Percentiles rank a stretch among this genome's conserved stretches.
Evolutionary conservation across 306 rosid genomes (phyloP).

Genomic region (Vigna reflexopilosa): DNA sequence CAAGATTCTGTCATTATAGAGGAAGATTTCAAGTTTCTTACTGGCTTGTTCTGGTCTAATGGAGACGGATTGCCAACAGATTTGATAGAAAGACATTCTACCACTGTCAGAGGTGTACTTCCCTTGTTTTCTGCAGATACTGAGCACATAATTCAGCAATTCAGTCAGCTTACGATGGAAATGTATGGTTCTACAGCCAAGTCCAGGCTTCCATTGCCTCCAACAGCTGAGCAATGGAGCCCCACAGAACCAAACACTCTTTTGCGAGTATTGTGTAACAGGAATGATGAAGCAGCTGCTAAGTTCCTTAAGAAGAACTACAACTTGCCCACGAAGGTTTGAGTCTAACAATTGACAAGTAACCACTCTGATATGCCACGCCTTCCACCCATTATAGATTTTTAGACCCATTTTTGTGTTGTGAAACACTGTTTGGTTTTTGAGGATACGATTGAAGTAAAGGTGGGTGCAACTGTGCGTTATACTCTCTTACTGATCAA

Average conservation of each 20-base stretch:
- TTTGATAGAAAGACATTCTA: conserved; percentile 68
- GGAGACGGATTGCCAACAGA: conserved; percentile 94
- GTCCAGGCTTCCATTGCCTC: conserved; percentile 84
- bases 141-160: conserved; percentile 70
- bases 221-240: conserved; percentile 79
- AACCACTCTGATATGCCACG: conserved; percentile 32
- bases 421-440: conserved; percentile 8
- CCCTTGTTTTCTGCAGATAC: conserved; percentile 63
- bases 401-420: conserved; percentile 29
- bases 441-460: conserved; percentile 29
- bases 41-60: conserved; percentile 90
- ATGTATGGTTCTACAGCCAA: conserved; percentile 67
- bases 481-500: conserved; percentile 3
- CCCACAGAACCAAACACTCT: conserved; percentile 89
- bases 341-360: conserved; percentile 55
- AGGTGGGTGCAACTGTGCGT: conserved; percentile 2
- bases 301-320: conserved; percentile 93
- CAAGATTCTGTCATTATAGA: conserved; percentile 71
- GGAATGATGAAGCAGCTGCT: conserved; percentile 87
- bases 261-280: conserved; percentile 77
- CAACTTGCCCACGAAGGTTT: conserved; percentile 83
- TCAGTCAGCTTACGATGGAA: conserved; percentile 54
- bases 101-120: conserved; percentile 58
- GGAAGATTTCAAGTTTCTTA: conserved; percentile 86
- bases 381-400: conserved; percentile 18